Base-by-base conservation (phyloP, 2,329 filamentous ascomycete species). In the Chaetomiaceae sp. region DNA sequence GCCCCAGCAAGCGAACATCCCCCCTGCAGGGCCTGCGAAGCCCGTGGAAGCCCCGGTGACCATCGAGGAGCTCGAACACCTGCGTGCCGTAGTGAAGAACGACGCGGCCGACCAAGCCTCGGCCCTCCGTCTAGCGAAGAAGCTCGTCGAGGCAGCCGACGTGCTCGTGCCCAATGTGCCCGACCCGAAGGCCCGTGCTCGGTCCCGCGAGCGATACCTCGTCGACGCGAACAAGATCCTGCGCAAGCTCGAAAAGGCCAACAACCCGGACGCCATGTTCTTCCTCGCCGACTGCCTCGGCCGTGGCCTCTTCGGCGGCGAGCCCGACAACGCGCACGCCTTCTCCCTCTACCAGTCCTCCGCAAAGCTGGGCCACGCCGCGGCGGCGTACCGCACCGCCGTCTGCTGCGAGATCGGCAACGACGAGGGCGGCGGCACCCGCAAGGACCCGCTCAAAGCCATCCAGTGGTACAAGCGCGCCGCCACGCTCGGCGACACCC, bases 391-490 rank as follows among this genome's bases (percentile, higher is more conserved):
- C 67, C 82, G 93, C 48, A 95, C 93, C 21, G 93, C 93, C 0
- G 92, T 99, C 0, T 99, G 93, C 72, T 97, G 93, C 65, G 93
- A 99, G 67, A 89, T 99, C 61, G 93, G 93, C 3, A 83, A 90
- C 50, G 92, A 97, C 65, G 91, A 95, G 62, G 92, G 91, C 25
- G 93, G 93, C 46, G 93, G 93, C 20, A 97, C 93, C 1, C 83
- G 89, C 52, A 87, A 86, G 61, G 93, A 99, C 63, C 89, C 89
- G 0, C 71, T 92, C 58, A 97, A 97, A 70, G 92, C 93, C 1
- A 91, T 97, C 17, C 92, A 97, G 67, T 99, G 93, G 93, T 99
- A 99, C 69, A 90, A 92, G 66, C 87, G 91, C 38, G 90, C 93
- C 6, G 92, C 93, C 10, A 86, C 86, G 12, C 76, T 97, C 3